phyloP scores from a whole-genome alignment of 1,284 basidiomycete genomes.

The Naganishia cerealis region DNA sequence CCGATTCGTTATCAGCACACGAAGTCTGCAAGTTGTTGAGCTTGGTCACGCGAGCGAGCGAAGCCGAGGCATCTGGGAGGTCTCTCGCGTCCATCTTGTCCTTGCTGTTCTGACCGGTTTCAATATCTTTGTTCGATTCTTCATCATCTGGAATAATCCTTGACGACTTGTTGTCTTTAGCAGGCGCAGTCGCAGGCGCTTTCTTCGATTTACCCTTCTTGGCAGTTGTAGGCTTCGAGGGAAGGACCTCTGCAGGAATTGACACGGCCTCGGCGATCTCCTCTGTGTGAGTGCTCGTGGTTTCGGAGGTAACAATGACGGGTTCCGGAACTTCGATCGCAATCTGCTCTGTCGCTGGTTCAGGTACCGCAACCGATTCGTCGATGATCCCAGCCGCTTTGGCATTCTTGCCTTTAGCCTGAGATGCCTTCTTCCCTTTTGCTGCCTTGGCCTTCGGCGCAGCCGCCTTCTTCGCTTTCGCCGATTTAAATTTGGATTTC shows the following conservation, averaged over 20 bases:
- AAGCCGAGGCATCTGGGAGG: background rate
- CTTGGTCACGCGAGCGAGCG: background rate
- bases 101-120: background rate
- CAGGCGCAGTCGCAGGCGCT: background rate
- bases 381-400: constrained; percentile 12
- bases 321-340: background rate
- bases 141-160: background rate
- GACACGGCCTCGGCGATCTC: background rate
- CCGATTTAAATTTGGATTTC: constrained; percentile 23
- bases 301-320: background rate
- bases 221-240: background rate
- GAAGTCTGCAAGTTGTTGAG: background rate
- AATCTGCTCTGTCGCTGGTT: background rate
- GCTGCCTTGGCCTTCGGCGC: constrained; percentile 18
- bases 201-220: constrained; percentile 14
- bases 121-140: background rate
- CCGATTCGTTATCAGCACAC: background rate
- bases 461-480: constrained; percentile 30
- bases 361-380: background rate
- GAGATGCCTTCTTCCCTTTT: constrained; percentile 17
- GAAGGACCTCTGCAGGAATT: background rate
- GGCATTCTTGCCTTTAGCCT: constrained; percentile 20
- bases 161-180: background rate
- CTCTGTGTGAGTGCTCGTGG: background rate
- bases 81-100: background rate